Evolutionary conservation across 768 basidiomycete genomes (phyloP).

Genomic region (Psilocybe cyanescens): DNA sequence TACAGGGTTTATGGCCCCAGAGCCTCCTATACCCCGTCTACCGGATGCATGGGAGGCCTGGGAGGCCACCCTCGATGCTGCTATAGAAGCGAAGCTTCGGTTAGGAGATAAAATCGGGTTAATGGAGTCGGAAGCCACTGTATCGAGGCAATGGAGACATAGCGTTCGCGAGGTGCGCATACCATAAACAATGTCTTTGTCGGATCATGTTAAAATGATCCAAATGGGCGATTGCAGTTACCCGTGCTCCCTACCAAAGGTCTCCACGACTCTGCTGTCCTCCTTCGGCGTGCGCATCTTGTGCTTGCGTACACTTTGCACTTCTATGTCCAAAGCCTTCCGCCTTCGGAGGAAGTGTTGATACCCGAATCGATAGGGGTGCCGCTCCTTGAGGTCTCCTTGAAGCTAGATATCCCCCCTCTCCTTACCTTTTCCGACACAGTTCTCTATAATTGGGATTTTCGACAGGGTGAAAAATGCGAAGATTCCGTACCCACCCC

Average conservation of each 20-base stretch:
- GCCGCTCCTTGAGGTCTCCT: conserved; percentile 76
- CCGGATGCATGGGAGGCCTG: conserved; percentile 68
- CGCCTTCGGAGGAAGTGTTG: conserved; percentile 49
- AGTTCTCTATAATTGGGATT: conserved; percentile 88
- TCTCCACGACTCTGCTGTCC: conserved; percentile 53
- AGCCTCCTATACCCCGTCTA: conserved; percentile 67
- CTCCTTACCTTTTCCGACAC: conserved; percentile 92
- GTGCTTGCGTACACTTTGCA: conserved; percentile 80
- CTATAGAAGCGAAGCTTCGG: conserved; percentile 51
- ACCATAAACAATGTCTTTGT: neutral
- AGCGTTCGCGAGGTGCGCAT: conserved; percentile 50
- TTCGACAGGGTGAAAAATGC: conserved; percentile 29
- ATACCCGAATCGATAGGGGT: conserved; percentile 79
- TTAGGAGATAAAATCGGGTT: conserved; percentile 59
- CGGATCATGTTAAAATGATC: conserved; percentile 5
- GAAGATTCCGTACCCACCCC: conserved; percentile 40
- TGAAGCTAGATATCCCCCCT: conserved; percentile 80
- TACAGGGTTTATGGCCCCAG: conserved; percentile 91
- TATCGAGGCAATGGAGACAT: conserved; percentile 57
- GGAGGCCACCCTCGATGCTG: conserved; percentile 65
- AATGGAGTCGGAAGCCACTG: conserved; percentile 39
- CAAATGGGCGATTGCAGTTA: conserved; percentile 43
- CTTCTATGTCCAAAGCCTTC: conserved; percentile 77
- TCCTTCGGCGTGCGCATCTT: conserved; percentile 76
- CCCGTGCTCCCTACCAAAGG: conserved; percentile 50